Evolutionary conservation across 2,329 filamentous ascomycete genomes (phyloP).

Genomic region (Cadophora malorum): DNA sequence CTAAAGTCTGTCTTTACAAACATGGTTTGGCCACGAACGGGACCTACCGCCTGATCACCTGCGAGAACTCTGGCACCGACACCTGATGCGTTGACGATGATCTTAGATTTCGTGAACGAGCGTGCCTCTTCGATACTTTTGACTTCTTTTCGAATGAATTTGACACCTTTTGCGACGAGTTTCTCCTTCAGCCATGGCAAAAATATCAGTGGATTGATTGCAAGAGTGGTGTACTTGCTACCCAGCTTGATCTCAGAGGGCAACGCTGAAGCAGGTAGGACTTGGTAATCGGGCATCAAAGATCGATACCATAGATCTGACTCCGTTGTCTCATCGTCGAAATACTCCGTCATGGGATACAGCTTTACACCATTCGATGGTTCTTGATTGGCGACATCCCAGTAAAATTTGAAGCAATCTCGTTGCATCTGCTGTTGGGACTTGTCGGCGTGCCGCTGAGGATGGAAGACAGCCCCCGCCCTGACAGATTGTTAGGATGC

Average conservation of each 20-base stretch:
- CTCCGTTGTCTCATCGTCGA: constrained; percentile 32
- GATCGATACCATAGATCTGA: constrained; percentile 35
- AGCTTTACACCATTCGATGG: constrained; percentile 36
- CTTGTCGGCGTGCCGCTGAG: constrained; percentile 30
- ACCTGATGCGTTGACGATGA: constrained; percentile 40
- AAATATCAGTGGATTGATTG: constrained; percentile 37
- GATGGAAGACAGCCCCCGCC: constrained; percentile 42
- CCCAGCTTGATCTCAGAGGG: constrained; percentile 32
- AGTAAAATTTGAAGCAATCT: constrained; percentile 37
- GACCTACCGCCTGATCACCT: constrained; percentile 31
- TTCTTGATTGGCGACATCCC: constrained; percentile 32
- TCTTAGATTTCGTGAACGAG: constrained; percentile 24
- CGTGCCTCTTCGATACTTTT: constrained; percentile 28
- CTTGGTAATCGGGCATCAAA: constrained; percentile 35
- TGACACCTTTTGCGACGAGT: constrained; percentile 32
- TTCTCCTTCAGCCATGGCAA: constrained; percentile 36
- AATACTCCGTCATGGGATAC: constrained; percentile 39
- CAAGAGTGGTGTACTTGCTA: constrained; percentile 36
- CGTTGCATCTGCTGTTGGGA: constrained; percentile 37
- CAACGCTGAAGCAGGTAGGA: constrained; percentile 29
- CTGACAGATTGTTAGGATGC: constrained; percentile 25
- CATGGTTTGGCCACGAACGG: constrained; percentile 40
- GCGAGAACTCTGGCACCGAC: constrained; percentile 35
- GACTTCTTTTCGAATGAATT: constrained; percentile 35
- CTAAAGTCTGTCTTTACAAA: constrained; percentile 37